Conservation (phyloP, 441 rosid species). For the Populus hybrid region DNA sequence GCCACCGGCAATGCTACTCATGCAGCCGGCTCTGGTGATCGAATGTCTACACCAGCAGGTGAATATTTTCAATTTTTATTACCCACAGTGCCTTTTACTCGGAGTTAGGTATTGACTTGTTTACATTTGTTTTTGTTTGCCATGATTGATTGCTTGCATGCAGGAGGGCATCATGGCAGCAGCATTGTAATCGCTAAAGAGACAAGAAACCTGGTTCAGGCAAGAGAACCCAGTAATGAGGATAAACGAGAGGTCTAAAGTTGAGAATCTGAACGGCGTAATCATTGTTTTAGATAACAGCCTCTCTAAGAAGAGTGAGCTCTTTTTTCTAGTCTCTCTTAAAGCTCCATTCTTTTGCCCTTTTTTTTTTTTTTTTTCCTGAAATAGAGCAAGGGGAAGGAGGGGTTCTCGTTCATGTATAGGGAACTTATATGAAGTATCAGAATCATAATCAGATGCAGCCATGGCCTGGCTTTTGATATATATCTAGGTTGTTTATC, state of each 20-base stretch:
- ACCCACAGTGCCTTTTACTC: not conserved
- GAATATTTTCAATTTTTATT: not conserved
- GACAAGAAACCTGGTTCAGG: constrained; percentile 36
- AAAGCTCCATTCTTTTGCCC: not conserved
- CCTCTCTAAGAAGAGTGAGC: constrained; percentile 8
- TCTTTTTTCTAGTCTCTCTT: not conserved
- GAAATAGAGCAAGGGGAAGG: not conserved
- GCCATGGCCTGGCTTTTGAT: not conserved
- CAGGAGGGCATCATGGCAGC: constrained; percentile 44
- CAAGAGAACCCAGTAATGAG: constrained; percentile 41
- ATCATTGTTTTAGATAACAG: not conserved
- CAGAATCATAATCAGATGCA: constrained; percentile 13
- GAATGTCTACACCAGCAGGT: constrained; percentile 49
- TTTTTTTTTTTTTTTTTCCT: not conserved
- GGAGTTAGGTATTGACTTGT: not conserved
- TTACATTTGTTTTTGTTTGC: not conserved
- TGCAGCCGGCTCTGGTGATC: constrained; percentile 38
- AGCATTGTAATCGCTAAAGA: constrained; percentile 32
- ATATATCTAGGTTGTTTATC: constrained; percentile 3
- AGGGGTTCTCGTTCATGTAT: constrained; percentile 19
- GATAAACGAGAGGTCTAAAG: constrained; percentile 36
- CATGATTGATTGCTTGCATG: constrained; percentile 7
- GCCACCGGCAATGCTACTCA: constrained; percentile 28
- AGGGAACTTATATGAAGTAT: constrained; percentile 17
- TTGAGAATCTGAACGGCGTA: not conserved